phyloP scores from a whole-genome alignment of 169 alveolate genomes.

The Plasmodium gonderi region DNA sequence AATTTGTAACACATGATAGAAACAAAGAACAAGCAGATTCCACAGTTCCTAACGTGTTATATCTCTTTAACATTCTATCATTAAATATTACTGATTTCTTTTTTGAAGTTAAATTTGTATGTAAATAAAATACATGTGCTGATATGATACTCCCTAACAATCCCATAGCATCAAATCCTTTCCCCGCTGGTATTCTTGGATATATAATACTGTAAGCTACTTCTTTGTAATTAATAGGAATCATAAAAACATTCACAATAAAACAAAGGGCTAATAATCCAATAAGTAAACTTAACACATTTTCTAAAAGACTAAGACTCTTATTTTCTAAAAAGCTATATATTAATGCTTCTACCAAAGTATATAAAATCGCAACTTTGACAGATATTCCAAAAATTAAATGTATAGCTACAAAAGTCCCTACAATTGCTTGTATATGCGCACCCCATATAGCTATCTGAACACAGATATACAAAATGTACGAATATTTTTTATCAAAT shows the following conservation, averaged over 20 bases:
- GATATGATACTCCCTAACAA: constrained; percentile 67
- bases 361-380: constrained; percentile 49
- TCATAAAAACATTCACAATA: constrained; percentile 70
- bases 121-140: constrained; percentile 71
- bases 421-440: constrained; percentile 65
- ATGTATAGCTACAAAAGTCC: constrained; percentile 58
- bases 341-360: constrained; percentile 50
- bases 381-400: constrained; percentile 67
- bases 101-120: constrained; percentile 66
- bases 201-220: constrained; percentile 30
- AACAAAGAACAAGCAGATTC: constrained; percentile 61
- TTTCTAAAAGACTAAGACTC: constrained; percentile 44
- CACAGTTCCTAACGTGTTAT: constrained; percentile 44
- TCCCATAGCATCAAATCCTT: constrained; percentile 61
- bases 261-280: constrained; percentile 51
- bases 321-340: constrained; percentile 67
- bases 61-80: constrained; percentile 35
- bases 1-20: constrained; percentile 59
- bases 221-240: constrained; percentile 42
- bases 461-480: constrained; percentile 32
- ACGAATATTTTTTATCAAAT: constrained; percentile 42
- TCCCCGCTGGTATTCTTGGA: constrained; percentile 61
- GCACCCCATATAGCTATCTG: constrained; percentile 76
- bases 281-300: constrained; percentile 56
- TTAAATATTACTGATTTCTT: constrained; percentile 36